Percentiles rank a stretch among this genome's conserved stretches.
Evolutionary conservation across 345 rosid species (phyloP).

Genomic region (Geranium rotundifolium): DNA sequence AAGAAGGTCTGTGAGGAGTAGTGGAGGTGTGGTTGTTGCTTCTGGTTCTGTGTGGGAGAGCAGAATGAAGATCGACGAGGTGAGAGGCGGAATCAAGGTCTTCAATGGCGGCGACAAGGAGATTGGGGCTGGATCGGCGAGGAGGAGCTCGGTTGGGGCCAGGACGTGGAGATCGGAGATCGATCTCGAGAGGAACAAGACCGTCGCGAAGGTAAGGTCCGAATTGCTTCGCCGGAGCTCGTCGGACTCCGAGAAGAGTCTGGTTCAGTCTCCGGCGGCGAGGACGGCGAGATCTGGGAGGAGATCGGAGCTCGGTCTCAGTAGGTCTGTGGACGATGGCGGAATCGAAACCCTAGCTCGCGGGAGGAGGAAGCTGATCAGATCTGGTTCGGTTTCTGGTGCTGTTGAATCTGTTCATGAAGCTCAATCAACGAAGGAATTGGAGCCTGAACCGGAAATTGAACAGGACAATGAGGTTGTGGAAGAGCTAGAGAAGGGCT

Average conservation of each 20-base stretch:
- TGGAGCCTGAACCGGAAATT: slow-evolving; percentile 11
- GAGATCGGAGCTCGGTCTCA: background rate
- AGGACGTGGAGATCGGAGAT: slow-evolving; percentile 51
- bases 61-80: slow-evolving; percentile 61
- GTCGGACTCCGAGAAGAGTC: slow-evolving; percentile 18
- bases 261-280: slow-evolving; percentile 15
- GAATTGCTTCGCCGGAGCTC: slow-evolving; percentile 7
- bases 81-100: slow-evolving; percentile 45
- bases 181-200: slow-evolving; percentile 10
- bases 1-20: slow-evolving; percentile 17
- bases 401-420: background rate
- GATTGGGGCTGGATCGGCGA: slow-evolving; percentile 12
- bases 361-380: slow-evolving; percentile 22
- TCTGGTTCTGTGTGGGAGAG: slow-evolving; percentile 82
- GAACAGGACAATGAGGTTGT: slow-evolving; percentile 7
- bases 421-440: slow-evolving; percentile 9
- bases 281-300: background rate
- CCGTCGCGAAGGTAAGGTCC: slow-evolving; percentile 18
- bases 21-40: slow-evolving; percentile 19
- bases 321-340: background rate
- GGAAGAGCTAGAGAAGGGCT: no score
- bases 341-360: background rate
- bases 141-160: slow-evolving; percentile 14
- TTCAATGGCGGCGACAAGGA: slow-evolving; percentile 31
- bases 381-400: slow-evolving; percentile 39